Conservation (phyloP, 371 early-diverging fungal genomes). For the Syncephalastrum sp. region DNA sequence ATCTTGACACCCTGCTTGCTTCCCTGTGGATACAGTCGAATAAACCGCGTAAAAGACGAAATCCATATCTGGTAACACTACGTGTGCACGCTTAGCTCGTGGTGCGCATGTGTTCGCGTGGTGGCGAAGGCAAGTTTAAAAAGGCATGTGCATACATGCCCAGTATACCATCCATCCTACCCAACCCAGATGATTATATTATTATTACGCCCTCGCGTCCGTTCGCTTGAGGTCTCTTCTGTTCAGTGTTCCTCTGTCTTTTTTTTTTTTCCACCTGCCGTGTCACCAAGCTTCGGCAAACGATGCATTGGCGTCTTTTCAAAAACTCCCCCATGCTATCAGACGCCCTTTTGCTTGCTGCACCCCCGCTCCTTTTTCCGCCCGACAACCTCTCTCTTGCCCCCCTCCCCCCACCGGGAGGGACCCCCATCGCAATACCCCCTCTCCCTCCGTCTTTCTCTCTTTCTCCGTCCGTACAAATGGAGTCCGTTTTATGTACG, state of each 20-base stretch:
- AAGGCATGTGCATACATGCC: neutral
- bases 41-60: neutral
- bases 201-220: neutral
- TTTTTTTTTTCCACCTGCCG: neutral
- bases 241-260: neutral
- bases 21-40: conserved; percentile 4
- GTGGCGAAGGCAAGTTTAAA: conserved; percentile 13
- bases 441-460: no score
- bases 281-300: conserved; percentile 1
- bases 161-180: no score
- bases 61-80: conserved; percentile 17
- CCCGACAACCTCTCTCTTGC: no score
- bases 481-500: conserved; percentile 1
- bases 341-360: conserved; percentile 1
- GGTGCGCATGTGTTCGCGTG: conserved; percentile 19
- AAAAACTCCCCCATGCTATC: neutral
- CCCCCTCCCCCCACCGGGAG: no score
- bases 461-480: no score
- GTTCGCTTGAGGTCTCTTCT: neutral
- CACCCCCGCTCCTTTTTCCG: conserved; percentile 3
- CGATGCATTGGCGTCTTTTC: conserved; percentile 1
- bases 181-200: no score
- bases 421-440: no score
- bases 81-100: conserved; percentile 23
- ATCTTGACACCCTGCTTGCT: conserved; percentile 2